Evolutionary conservation across 2,329 filamentous ascomycete genomes (phyloP).

Genomic region (Pestalotiopsis sp.): DNA sequence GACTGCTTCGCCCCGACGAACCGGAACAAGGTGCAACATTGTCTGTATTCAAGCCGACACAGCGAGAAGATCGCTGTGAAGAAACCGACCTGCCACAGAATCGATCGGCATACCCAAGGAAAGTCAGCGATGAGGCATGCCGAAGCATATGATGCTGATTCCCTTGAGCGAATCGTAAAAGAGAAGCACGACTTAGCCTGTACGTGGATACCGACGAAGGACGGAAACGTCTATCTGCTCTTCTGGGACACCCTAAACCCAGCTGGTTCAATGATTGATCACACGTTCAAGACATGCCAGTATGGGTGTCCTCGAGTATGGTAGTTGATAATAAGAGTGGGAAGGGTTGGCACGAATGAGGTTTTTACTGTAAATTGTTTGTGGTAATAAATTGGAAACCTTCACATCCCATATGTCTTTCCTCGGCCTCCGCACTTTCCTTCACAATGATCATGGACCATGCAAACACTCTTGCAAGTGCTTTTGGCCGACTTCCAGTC

Average conservation of each 20-base stretch:
- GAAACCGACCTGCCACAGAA: slow-evolving; percentile 40
- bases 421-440: no score
- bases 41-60: no score
- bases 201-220: slow-evolving; percentile 46
- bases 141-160: slow-evolving; percentile 39
- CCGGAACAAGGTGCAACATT: no score
- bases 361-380: no score
- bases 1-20: slow-evolving; percentile 30
- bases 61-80: slow-evolving; percentile 22
- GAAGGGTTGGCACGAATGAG: no score
- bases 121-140: slow-evolving; percentile 42
- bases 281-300: slow-evolving; percentile 39
- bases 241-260: slow-evolving; percentile 40
- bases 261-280: slow-evolving; percentile 39
- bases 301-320: background rate
- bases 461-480: no score
- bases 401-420: no score
- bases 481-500: no score
- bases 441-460: no score
- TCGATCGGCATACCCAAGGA: slow-evolving; percentile 43
- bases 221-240: slow-evolving; percentile 27
- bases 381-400: no score
- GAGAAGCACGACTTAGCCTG: slow-evolving; percentile 49
- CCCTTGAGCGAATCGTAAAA: slow-evolving; percentile 37
- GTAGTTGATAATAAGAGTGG: no score